Evolutionary conservation across 2,329 filamentous ascomycete species (phyloP).

Genomic region (Cercospora sp.): DNA sequence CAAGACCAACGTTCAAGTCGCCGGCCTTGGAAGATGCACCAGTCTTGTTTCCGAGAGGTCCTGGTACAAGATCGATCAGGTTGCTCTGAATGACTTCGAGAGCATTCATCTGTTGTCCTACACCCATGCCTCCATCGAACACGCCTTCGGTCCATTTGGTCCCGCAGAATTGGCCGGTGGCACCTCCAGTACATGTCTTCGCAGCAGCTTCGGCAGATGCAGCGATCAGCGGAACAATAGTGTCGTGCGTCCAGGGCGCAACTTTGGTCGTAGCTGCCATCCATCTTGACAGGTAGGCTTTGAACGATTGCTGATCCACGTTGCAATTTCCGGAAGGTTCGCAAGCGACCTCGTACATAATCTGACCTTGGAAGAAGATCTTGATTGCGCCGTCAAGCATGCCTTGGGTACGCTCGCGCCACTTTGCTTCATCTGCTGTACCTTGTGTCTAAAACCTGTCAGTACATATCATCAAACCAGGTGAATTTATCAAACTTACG

Average conservation of each 20-base stretch:
- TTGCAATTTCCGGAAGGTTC: conserved; percentile 46
- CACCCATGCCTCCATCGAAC: conserved; percentile 52
- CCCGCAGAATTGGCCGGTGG: conserved; percentile 48
- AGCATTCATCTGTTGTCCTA: conserved; percentile 60
- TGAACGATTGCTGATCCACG: conserved; percentile 48
- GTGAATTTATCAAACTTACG: conserved; percentile 34
- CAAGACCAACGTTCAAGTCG: conserved; percentile 21
- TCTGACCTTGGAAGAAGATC: conserved; percentile 43
- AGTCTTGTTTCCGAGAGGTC: conserved; percentile 50
- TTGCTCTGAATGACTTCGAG: conserved; percentile 53
- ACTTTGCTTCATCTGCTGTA: conserved; percentile 21
- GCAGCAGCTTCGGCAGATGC: conserved; percentile 57
- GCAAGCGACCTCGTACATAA: conserved; percentile 51
- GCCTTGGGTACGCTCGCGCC: conserved; percentile 29
- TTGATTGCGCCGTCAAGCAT: conserved; percentile 34
- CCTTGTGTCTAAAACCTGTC: conserved; percentile 26
- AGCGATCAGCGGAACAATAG: conserved; percentile 54
- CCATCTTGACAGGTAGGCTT: conserved; percentile 53
- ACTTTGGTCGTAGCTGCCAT: conserved; percentile 58
- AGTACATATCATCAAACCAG: not conserved
- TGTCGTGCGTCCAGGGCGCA: conserved; percentile 56
- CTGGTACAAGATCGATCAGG: conserved; percentile 41
- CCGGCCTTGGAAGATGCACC: conserved; percentile 46
- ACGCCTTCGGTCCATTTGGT: conserved; percentile 44
- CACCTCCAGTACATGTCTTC: conserved; percentile 50